Percentiles rank a stretch among this genome's conserved stretches.
phyloP scores from a whole-genome alignment of 495 filamentous ascomycete species.

The Penicillium parvum region DNA sequence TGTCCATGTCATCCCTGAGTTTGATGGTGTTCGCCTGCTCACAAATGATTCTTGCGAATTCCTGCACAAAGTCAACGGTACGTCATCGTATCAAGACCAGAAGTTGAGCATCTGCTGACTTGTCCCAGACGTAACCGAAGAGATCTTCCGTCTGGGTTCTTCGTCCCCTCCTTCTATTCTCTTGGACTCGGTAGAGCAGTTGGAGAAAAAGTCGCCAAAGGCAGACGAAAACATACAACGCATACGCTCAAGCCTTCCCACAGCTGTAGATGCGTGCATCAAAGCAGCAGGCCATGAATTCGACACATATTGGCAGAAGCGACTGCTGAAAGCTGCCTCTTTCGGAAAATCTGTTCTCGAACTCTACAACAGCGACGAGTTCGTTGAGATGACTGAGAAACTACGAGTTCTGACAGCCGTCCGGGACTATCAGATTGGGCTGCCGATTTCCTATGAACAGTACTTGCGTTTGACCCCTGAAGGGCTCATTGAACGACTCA shows the following conservation, averaged over 20 bases:
- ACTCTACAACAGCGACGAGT: constrained; percentile 94
- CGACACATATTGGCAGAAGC: constrained; percentile 86
- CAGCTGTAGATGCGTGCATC: constrained; percentile 89
- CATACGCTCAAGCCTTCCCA: constrained; percentile 77
- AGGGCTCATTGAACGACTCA: constrained; percentile 74
- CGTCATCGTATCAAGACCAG: constrained; percentile 11
- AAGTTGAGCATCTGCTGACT: not conserved
- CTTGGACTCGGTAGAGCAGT: constrained; percentile 83
- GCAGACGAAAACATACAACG: constrained; percentile 96
- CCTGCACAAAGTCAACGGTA: constrained; percentile 80
- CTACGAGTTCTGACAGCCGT: constrained; percentile 88
- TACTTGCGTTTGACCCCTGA: constrained; percentile 84
- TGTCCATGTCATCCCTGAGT: constrained; percentile 83
- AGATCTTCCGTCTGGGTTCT: constrained; percentile 84
- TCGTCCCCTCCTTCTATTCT: constrained; percentile 84
- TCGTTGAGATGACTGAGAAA: constrained; percentile 97
- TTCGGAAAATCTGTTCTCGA: constrained; percentile 97
- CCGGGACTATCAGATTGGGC: constrained; percentile 82
- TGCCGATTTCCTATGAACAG: constrained; percentile 91
- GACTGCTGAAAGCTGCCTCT: constrained; percentile 87
- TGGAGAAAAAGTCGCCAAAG: constrained; percentile 92
- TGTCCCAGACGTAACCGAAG: constrained; percentile 56
- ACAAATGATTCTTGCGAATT: constrained; percentile 94
- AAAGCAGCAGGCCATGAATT: constrained; percentile 91
- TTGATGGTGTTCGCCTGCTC: constrained; percentile 82